A percentile compares a stretch with the other conserved stretches of the same genome.
Evolutionary conservation across 2,329 filamentous ascomycete species (phyloP).

Genomic region (Alternaria incomplexa): DNA sequence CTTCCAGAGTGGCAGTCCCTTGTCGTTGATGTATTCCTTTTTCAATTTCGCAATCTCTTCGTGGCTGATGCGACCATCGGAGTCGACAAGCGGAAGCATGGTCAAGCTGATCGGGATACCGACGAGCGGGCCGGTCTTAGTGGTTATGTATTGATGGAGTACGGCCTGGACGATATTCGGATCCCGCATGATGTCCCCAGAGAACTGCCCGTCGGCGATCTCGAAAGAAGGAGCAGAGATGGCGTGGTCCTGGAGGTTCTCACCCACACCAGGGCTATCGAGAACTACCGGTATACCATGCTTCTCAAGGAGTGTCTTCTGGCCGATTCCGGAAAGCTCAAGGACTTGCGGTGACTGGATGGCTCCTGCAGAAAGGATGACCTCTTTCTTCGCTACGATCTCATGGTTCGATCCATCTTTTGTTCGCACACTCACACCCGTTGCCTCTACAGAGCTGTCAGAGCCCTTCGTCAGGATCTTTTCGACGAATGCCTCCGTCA

Average conservation of each 20-base stretch:
- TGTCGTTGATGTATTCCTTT: neutral
- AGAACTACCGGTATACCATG: neutral
- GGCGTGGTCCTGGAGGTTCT: neutral
- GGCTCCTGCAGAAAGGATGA: neutral
- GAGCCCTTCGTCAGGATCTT: neutral
- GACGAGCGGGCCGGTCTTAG: neutral
- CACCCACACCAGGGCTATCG: neutral
- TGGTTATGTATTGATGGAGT: neutral
- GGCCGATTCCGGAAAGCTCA: neutral
- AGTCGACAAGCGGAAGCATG: neutral
- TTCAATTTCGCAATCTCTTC: neutral
- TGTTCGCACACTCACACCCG: neutral
- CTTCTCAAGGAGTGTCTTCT: neutral
- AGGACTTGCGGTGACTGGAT: neutral
- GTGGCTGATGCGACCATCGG: neutral
- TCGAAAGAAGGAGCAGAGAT: neutral
- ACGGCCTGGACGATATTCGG: neutral
- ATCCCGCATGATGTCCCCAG: neutral
- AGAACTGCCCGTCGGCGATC: neutral
- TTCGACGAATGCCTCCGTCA: neutral
- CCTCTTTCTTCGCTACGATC: neutral
- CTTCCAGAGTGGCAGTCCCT: neutral
- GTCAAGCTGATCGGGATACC: neutral
- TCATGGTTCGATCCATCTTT: neutral
- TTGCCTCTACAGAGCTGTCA: neutral